Evolutionary conservation across 805 yeast species (phyloP).

Genomic region (Metschnikowia cubensis): DNA sequence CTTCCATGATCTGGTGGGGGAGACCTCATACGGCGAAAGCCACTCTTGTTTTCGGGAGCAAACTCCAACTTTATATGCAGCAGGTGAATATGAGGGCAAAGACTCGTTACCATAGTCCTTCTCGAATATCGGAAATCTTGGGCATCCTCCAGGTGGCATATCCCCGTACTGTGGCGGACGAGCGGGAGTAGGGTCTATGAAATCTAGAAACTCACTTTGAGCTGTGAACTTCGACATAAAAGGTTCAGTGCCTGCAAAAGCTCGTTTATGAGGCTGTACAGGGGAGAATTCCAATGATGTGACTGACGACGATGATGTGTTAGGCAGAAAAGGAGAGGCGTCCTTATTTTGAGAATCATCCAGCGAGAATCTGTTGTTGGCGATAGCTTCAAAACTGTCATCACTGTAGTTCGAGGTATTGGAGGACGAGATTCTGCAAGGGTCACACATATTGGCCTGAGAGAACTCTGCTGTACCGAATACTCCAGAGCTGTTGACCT

Average conservation of each 20-base stretch:
- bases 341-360: background rate
- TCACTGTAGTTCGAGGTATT: background rate
- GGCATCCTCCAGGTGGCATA: slow-evolving; percentile 44
- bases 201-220: slow-evolving; percentile 20
- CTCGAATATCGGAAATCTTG: slow-evolving; percentile 29
- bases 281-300: slow-evolving; percentile 1
- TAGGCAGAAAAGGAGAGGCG: background rate
- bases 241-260: background rate
- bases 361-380: background rate
- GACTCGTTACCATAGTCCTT: slow-evolving; percentile 23
- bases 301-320: background rate
- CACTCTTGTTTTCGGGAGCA: slow-evolving; percentile 69
- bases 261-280: background rate
- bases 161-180: slow-evolving; percentile 35
- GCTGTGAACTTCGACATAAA: background rate
- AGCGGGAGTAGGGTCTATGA: slow-evolving; percentile 38
- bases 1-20: slow-evolving; percentile 69
- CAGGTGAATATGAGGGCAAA: slow-evolving; percentile 65
- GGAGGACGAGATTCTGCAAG: background rate
- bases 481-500: background rate
- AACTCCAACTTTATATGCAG: slow-evolving; percentile 56
- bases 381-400: background rate
- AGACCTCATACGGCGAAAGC: slow-evolving; percentile 69
- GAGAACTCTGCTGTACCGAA: background rate
- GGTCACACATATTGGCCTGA: background rate